Evolutionary conservation across 148 eudicot species (phyloP).

Genomic region (Cornus florida): DNA sequence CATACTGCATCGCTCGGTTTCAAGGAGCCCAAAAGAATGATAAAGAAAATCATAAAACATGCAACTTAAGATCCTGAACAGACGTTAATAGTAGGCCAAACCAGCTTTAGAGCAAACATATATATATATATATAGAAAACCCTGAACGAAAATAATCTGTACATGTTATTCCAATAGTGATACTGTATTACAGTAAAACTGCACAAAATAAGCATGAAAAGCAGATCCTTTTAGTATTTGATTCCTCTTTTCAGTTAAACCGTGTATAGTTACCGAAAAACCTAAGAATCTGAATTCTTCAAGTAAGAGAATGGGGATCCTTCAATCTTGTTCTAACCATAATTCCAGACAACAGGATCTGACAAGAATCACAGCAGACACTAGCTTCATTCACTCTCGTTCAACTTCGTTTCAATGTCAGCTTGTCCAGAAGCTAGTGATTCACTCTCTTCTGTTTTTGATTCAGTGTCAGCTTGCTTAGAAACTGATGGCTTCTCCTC

Average conservation of each 20-base stretch:
- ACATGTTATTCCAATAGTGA: neutral
- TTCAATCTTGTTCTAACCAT: too few species aligned
- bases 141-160: neutral
- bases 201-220: neutral
- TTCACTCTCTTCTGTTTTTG: conserved; percentile 33
- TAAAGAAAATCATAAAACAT: too few species aligned
- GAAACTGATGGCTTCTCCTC: conserved; percentile 35
- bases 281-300: neutral
- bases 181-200: neutral
- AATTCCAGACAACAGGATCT: neutral
- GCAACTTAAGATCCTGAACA: too few species aligned
- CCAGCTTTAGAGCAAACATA: too few species aligned
- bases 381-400: conserved; percentile 33
- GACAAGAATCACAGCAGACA: neutral
- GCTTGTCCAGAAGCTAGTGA: conserved; percentile 20
- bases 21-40: too few species aligned
- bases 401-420: conserved; percentile 21
- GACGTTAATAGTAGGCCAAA: too few species aligned
- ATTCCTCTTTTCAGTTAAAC: neutral
- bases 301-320: neutral
- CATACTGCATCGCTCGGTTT: too few species aligned
- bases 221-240: neutral
- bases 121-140: too few species aligned
- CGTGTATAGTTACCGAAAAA: neutral
- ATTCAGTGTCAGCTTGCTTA: conserved; percentile 14